Base-by-base conservation (phyloP, 352 stramenopile species). In the Pythium oligandrum region DNA sequence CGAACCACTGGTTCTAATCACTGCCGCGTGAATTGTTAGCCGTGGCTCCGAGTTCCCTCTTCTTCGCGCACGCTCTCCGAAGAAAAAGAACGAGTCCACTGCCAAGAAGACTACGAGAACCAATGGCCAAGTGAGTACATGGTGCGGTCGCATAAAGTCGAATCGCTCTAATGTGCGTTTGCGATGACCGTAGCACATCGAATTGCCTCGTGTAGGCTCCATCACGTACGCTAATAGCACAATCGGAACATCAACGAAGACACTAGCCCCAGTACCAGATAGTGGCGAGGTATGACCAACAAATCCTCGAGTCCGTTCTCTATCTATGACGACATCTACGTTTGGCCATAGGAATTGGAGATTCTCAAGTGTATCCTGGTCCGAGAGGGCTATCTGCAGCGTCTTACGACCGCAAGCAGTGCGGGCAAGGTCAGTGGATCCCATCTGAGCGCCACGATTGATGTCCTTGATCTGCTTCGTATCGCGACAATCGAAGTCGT, bases 291-390 rank as follows among this genome's bases (percentile, higher is more conserved):
- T 83, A 60, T 31, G 39, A 52, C 36, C 31, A 34, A 26, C 17
- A 26, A 26, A 26, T 26, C 17, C 17, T 26, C 17, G 17, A 26
- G 17, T 26, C 17, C 17, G 17, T 26, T 26, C 17, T 26, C 17
- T 26, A 26, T 26, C 0, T 26, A 26, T 26, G 17, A 26, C 17
- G 17, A 26, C 17, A 26, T 26, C 17, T 26, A 26, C 17, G 17
- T 0, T 26, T 26, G 17, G 17, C 17, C 17, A 53, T 34, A 91
- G 74, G 88, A 97, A 48, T 68, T 97, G 17, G 87, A 97, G 45
- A 71, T 95, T 11, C 67, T 96, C 43, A 97, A 97, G 48, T 83
- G 75, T 51, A 91, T 96, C 40, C 75, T 97, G 33, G 74, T 97
- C 0, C 77, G 88, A 6, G 88, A 97, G 74, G 87, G 83, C 6